These are phyloP conservation scores for Corynespora cassiicola DNA, from an alignment of 2,329 filamentous ascomycete species.

Conservation along the genomic window DNA sequence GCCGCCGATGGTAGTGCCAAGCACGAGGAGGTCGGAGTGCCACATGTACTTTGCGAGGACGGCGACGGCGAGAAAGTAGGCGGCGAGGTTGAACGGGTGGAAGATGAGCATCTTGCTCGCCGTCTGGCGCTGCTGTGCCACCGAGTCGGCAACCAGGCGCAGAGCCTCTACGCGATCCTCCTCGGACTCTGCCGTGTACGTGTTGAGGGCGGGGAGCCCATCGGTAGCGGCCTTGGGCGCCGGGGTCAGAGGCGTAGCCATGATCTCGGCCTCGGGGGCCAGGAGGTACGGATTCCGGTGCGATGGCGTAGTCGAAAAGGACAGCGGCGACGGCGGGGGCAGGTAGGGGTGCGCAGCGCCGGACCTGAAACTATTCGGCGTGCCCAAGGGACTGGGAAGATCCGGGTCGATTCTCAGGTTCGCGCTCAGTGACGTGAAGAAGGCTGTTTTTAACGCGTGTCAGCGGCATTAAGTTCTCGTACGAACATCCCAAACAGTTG, in stretches of 20 bases:
- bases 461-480: background rate
- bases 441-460: slow-evolving; percentile 63
- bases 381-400: slow-evolving; percentile 67
- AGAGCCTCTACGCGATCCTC: slow-evolving; percentile 72
- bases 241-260: slow-evolving; percentile 39
- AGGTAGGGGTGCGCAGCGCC: slow-evolving; percentile 59
- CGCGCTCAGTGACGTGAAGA: slow-evolving; percentile 81
- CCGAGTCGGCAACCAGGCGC: slow-evolving; percentile 77
- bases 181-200: slow-evolving; percentile 58
- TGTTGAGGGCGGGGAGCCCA: slow-evolving; percentile 64
- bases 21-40: slow-evolving; percentile 59
- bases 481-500: background rate
- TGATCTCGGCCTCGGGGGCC: slow-evolving; percentile 40
- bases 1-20: slow-evolving; percentile 65
- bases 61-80: slow-evolving; percentile 46
- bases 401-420: slow-evolving; percentile 73
- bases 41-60: slow-evolving; percentile 50
- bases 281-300: slow-evolving; percentile 40
- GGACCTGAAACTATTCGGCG: slow-evolving; percentile 64
- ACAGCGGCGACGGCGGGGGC: slow-evolving; percentile 56
- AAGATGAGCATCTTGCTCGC: slow-evolving; percentile 64
- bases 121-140: slow-evolving; percentile 80
- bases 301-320: slow-evolving; percentile 52
- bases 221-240: slow-evolving; percentile 24
- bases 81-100: slow-evolving; percentile 45